phyloP scores from a whole-genome alignment of 345 rosid species.

The Bruguiera sexangula region DNA sequence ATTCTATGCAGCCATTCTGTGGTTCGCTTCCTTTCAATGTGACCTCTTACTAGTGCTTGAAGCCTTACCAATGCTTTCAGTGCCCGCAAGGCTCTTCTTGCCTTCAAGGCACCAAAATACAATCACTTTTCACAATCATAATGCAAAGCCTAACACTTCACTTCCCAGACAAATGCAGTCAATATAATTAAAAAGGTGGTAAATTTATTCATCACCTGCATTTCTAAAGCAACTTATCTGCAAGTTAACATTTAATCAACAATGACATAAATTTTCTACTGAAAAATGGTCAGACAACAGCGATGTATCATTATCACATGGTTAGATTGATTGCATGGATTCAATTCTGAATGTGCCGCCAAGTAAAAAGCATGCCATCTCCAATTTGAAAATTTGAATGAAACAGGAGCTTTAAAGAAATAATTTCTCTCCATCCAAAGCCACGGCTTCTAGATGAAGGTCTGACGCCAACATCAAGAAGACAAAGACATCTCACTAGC shows the following conservation, averaged over 20 bases:
- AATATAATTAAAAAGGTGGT: no score
- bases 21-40: conserved; percentile 70
- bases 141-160: no score
- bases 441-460: conserved; percentile 3
- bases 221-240: no score
- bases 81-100: conserved; percentile 89
- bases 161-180: no score
- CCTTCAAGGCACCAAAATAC: conserved; percentile 31
- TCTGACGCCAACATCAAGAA: conserved; percentile 26
- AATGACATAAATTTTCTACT: no score
- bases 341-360: conserved; percentile 27
- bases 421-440: not conserved
- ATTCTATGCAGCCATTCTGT: conserved; percentile 51
- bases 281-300: no score
- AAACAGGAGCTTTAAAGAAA: conserved; percentile 17
- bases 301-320: conserved; percentile 1
- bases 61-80: conserved; percentile 90
- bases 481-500: conserved; percentile 46
- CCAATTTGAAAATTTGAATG: conserved; percentile 15
- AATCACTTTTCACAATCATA: not conserved
- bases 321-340: not conserved
- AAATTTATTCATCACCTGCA: no score
- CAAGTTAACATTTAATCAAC: no score
- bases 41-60: conserved; percentile 93
- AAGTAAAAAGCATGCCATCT: conserved; percentile 9